phyloP scores from a whole-genome alignment of 257 asterid species.

The Plectranthus barbatus region DNA sequence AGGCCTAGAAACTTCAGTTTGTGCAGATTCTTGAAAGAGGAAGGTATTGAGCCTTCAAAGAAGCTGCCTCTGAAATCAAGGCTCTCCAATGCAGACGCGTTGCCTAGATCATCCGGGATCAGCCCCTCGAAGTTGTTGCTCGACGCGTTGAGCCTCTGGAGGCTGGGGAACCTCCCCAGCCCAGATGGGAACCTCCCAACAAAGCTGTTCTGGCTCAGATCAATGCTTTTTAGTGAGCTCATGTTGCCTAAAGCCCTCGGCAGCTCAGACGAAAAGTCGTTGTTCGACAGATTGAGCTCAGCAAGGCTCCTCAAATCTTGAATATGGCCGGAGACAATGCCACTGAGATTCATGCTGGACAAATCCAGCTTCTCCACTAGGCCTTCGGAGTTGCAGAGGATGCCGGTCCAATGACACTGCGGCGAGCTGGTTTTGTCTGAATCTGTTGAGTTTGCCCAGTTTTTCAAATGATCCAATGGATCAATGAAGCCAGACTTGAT shows the following conservation, averaged over 20 bases:
- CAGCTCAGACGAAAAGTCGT: slow-evolving; percentile 34
- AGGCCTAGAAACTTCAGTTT: slow-evolving; percentile 59
- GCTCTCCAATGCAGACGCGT: slow-evolving; percentile 33
- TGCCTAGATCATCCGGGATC: slow-evolving; percentile 57
- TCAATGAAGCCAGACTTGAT: slow-evolving; percentile 51
- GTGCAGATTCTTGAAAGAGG: slow-evolving; percentile 40
- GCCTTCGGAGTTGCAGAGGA: slow-evolving; percentile 47
- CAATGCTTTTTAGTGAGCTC: slow-evolving; percentile 35
- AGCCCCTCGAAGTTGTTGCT: slow-evolving; percentile 67
- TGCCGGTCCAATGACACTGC: slow-evolving; percentile 60
- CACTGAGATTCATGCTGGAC: slow-evolving; percentile 65
- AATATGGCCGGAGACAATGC: slow-evolving; percentile 38
- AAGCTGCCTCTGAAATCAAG: slow-evolving; percentile 66
- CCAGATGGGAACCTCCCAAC: slow-evolving; percentile 52
- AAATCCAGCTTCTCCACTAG: slow-evolving; percentile 45
- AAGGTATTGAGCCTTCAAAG: slow-evolving; percentile 67
- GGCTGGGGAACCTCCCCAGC: slow-evolving; percentile 33
- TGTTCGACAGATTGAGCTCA: slow-evolving; percentile 42
- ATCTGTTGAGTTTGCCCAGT: slow-evolving; percentile 33
- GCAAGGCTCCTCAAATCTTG: slow-evolving; percentile 30
- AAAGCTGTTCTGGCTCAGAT: slow-evolving; percentile 60
- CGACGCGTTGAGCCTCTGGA: slow-evolving; percentile 48
- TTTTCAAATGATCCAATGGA: slow-evolving; percentile 35
- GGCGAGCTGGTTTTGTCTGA: background rate
- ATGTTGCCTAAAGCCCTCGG: slow-evolving; percentile 39